Conservation (phyloP, 2,329 filamentous ascomycete species). For the Xylaria arbuscula region DNA sequence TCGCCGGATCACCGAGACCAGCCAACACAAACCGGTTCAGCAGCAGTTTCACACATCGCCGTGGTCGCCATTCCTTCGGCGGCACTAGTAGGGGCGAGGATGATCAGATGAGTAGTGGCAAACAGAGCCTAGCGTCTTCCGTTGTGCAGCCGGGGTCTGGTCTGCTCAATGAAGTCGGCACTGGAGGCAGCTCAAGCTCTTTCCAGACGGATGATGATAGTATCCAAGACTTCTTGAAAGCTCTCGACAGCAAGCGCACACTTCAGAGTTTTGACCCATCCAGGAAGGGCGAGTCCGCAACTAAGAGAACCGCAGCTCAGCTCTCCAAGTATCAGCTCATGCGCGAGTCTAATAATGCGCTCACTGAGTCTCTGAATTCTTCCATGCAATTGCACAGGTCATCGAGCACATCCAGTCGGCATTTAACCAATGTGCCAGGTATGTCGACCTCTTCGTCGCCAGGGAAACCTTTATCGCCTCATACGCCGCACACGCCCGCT, state of each 20-base stretch:
- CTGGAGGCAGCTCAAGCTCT: constrained; percentile 73
- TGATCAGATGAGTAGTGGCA: constrained; percentile 83
- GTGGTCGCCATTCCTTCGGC: constrained; percentile 80
- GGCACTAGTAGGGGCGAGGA: constrained; percentile 77
- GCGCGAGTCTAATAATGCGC: constrained; percentile 86
- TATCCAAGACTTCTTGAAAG: constrained; percentile 91
- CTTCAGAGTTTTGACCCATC: constrained; percentile 79
- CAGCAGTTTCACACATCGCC: constrained; percentile 91
- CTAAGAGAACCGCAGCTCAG: constrained; percentile 80
- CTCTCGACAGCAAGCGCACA: constrained; percentile 89
- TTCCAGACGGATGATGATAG: constrained; percentile 86
- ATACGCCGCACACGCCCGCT: constrained; percentile 91
- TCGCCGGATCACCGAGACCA: constrained; percentile 82
- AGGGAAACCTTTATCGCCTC: constrained; percentile 87
- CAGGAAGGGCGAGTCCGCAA: constrained; percentile 74
- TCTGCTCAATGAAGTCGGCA: constrained; percentile 76
- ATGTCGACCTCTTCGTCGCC: constrained; percentile 91
- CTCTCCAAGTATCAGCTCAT: constrained; percentile 88
- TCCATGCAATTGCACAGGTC: constrained; percentile 87
- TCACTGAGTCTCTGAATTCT: constrained; percentile 93
- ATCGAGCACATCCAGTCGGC: constrained; percentile 76
- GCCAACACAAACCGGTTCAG: constrained; percentile 85
- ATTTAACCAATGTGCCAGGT: constrained; percentile 69
- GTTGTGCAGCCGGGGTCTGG: constrained; percentile 80
- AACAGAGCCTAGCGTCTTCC: constrained; percentile 78